phyloP scores from a whole-genome alignment of 2,329 filamentous ascomycete species.

The Ophiocordyceps australis region DNA sequence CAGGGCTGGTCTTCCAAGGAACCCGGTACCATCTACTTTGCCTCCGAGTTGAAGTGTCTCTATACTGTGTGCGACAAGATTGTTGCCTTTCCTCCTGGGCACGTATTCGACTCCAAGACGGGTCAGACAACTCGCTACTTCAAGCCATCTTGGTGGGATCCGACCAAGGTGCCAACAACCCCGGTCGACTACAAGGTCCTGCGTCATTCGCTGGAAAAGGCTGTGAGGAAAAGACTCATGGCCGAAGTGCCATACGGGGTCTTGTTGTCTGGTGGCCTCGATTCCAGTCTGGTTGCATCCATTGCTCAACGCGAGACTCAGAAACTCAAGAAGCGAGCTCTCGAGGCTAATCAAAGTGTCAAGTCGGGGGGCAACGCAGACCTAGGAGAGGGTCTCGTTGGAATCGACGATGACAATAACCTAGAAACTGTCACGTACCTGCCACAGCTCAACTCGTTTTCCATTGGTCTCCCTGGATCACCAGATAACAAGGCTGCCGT shows the following conservation, averaged over 20 bases:
- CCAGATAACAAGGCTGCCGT: slow-evolving; percentile 84
- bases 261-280: slow-evolving; percentile 81
- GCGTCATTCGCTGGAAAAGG: slow-evolving; percentile 67
- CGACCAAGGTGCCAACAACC: slow-evolving; percentile 54
- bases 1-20: slow-evolving; percentile 77
- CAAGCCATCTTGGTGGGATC: slow-evolving; percentile 84
- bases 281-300: slow-evolving; percentile 86
- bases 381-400: slow-evolving; percentile 58
- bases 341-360: slow-evolving; percentile 24
- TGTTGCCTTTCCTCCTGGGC: slow-evolving; percentile 81
- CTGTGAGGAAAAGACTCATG: slow-evolving; percentile 94
- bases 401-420: slow-evolving; percentile 84
- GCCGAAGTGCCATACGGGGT: slow-evolving; percentile 97
- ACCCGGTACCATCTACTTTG: slow-evolving; percentile 80
- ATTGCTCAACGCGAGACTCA: slow-evolving; percentile 90
- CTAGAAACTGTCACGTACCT: slow-evolving; percentile 80
- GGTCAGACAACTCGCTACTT: slow-evolving; percentile 75
- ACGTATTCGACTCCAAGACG: slow-evolving; percentile 90
- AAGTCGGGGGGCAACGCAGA: slow-evolving; percentile 32
- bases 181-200: slow-evolving; percentile 73
- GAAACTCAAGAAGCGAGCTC: slow-evolving; percentile 49
- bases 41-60: slow-evolving; percentile 88
- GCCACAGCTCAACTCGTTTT: slow-evolving; percentile 95
- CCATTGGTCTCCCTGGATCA: slow-evolving; percentile 83
- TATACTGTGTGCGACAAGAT: slow-evolving; percentile 92